Percentiles rank a stretch among this genome's conserved stretches.
Conservation (phyloP, 768 basidiomycete species). For the Chalciporus pseudorubinellus region DNA sequence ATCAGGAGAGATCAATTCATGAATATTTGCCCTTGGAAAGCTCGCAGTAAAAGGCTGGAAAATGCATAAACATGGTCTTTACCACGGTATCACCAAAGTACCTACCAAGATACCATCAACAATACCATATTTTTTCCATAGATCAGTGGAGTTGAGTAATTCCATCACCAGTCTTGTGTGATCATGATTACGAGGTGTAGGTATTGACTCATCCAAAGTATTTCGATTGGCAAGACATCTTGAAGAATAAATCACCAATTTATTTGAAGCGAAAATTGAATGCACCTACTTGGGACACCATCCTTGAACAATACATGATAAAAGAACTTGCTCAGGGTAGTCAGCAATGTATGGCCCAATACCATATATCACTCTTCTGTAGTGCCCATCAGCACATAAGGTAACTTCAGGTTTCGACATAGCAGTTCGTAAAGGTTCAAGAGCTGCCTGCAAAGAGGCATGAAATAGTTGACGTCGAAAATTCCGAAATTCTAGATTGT, state of each 20-base stretch:
- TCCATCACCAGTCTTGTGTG: background rate
- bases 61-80: background rate
- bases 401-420: background rate
- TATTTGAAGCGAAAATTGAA: background rate
- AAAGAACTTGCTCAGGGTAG: background rate
- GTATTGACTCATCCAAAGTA: background rate
- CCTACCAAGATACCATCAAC: constrained; percentile 5
- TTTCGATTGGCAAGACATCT: background rate
- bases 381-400: background rate
- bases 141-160: background rate
- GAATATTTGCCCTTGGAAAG: constrained; percentile 34
- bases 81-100: background rate
- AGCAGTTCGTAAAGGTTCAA: background rate
- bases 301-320: background rate
- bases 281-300: background rate
- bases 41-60: constrained; percentile 29
- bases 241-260: background rate
- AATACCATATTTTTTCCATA: constrained; percentile 23
- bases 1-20: constrained; percentile 27
- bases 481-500: background rate
- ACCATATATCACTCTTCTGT: background rate
- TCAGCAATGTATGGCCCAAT: background rate
- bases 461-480: background rate
- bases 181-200: background rate
- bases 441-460: background rate